Base-by-base conservation (phyloP, 306 rosid genomes). In the Prinsepia uniflora region DNA sequence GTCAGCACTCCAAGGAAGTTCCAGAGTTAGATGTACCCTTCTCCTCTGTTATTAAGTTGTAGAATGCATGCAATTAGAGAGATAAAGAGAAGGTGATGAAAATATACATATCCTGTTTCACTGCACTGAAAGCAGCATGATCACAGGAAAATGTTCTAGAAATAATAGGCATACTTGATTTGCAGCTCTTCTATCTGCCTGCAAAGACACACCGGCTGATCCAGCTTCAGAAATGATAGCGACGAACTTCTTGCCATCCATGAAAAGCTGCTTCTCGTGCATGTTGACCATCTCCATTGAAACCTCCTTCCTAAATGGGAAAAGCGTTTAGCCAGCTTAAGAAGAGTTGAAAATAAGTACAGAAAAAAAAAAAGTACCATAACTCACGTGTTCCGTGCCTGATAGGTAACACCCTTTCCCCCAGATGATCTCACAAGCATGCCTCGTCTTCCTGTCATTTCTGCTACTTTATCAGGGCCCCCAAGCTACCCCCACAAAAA, bases 1-100 rank as follows among this genome's bases (percentile, higher is more conserved):
- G 78, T 94, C 99, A 72, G 99, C 99, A 86, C 99, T 94, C 99
- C 99, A 94, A 44, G 99, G 99, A 77, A 94, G 97, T 75, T 94
- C 99, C 50, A 94, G 82, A 65, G 99, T 94, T 67, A 94, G 83
- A 84, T 94, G 99, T 67, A 94, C 97, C 80, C 99, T 87, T 85
- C 99, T 86, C 86, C 79, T 94, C 99, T 94, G 88, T 72, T 56
- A 74, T 63, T 41, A 63, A 83, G 70, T 75, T 62, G 46, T 70
- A 62, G 63, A 71, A 69, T 46, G 24, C 44, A 71, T 34, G 78
- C 10, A 55, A 67, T 45, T 56, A 67, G 45, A 62, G 30, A 72
- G 54, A 13, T 24, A 70, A 22, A 70, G 54, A 20, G 79, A 9
- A 10, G 20, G 78, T 46, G 34, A 74, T n/a, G 61, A 63, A 80